phyloP scores from a whole-genome alignment of 2,329 filamentous ascomycete species.

The Hymenoscyphus albidus region DNA sequence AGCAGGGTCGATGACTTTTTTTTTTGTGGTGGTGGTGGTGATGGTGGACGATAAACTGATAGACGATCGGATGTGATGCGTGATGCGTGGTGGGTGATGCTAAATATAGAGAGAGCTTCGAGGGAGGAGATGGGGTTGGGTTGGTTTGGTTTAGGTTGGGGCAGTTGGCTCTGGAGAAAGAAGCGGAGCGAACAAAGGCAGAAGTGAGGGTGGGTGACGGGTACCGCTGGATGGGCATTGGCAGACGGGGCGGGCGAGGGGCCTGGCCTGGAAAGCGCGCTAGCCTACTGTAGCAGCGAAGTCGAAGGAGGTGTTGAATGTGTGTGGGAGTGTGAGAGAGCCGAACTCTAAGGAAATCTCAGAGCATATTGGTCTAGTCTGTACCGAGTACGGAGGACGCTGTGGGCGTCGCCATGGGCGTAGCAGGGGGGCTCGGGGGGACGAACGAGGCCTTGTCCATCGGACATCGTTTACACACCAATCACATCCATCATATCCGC shows the following conservation, averaged over 20 bases:
- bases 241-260: not conserved
- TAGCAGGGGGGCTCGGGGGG: not conserved
- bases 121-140: conserved; percentile 6
- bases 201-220: conserved; percentile 1
- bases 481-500: not conserved
- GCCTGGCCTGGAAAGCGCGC: not conserved
- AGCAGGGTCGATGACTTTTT: not conserved
- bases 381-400: too few relatives aligned
- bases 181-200: not conserved
- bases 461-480: conserved; percentile 1
- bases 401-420: not conserved
- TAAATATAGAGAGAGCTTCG: conserved; percentile 31
- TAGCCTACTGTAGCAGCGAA: not conserved
- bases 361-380: too few relatives aligned
- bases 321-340: not conserved
- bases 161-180: conserved; percentile 2
- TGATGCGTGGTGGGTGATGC: conserved; percentile 12
- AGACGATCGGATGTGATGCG: conserved; percentile 20
- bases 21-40: conserved; percentile 11
- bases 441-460: not conserved
- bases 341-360: not conserved
- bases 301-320: not conserved
- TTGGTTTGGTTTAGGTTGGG: conserved; percentile 1
- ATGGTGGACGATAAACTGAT: conserved; percentile 28
- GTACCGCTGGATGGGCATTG: not conserved